phyloP scores from a whole-genome alignment of 129 eudicot species.

The Saposhnikovia divaricata region DNA sequence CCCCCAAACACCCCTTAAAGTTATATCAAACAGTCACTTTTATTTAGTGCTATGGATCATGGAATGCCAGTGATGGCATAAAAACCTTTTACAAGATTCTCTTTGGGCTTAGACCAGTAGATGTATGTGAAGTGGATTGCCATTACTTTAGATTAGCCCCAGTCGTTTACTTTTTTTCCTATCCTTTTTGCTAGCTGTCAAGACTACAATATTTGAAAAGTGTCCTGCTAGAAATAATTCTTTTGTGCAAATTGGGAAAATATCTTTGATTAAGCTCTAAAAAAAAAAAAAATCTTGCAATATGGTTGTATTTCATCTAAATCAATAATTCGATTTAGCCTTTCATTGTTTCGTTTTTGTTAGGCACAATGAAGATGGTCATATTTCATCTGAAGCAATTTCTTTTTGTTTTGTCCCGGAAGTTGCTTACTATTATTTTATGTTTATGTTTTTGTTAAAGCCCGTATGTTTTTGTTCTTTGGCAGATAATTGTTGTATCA shows the following conservation, averaged over 20 bases:
- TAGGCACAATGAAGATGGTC: neutral
- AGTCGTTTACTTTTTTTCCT: neutral
- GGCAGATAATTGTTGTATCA: neutral
- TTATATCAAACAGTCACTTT: neutral
- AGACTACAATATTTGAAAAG: neutral
- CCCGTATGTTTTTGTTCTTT: too few species aligned
- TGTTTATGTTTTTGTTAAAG: too few species aligned
- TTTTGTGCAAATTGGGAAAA: too few species aligned
- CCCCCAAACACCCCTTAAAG: too few species aligned
- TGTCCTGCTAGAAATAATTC: too few species aligned
- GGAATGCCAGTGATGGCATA: neutral
- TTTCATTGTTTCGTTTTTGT: too few species aligned
- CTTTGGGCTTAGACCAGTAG: neutral
- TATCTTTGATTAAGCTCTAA: too few species aligned
- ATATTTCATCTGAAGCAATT: neutral
- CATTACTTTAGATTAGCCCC: neutral
- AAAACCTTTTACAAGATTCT: neutral
- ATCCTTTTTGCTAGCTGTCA: neutral
- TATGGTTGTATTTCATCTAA: too few species aligned
- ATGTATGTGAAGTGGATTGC: neutral
- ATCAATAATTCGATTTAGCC: too few species aligned
- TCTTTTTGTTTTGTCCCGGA: neutral
- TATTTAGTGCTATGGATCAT: neutral
- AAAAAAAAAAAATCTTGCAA: too few species aligned
- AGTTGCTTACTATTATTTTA: neutral